Evolutionary conservation across 2,329 filamentous ascomycete genomes (phyloP).

Genomic region (Colletotrichum higginsianum): DNA sequence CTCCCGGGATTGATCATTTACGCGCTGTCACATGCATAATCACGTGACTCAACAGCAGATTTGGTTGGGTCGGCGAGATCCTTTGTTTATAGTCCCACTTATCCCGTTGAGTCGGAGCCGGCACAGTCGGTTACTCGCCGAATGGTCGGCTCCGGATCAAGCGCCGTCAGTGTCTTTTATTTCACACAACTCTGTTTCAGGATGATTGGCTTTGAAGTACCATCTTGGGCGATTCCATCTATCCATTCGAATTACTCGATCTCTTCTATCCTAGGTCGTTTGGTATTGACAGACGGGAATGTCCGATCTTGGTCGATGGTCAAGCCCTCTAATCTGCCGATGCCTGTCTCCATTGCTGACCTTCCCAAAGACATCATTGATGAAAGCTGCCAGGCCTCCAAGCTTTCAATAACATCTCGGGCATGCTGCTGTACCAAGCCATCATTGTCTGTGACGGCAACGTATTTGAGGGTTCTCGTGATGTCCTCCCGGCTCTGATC

Average conservation of each 20-base stretch:
- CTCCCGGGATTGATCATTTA: background rate
- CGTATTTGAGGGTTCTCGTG: constrained; percentile 73
- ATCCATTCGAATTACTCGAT: constrained; percentile 62
- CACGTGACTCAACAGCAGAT: background rate
- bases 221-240: background rate
- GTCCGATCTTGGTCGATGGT: constrained; percentile 33
- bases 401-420: constrained; percentile 74
- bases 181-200: background rate
- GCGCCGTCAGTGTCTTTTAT: background rate
- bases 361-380: constrained; percentile 57
- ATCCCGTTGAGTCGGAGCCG: background rate
- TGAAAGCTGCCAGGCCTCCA: constrained; percentile 74
- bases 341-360: constrained; percentile 1
- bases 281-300: constrained; percentile 27
- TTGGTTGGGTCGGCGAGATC: no score
- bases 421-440: constrained; percentile 78
- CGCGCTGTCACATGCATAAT: constrained; percentile 8
- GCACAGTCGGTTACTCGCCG: background rate
- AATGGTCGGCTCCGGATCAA: background rate
- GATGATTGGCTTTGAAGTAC: background rate
- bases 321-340: constrained; percentile 32
- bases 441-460: constrained; percentile 77
- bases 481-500: constrained; percentile 73
- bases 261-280: constrained; percentile 69
- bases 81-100: background rate